phyloP scores from a whole-genome alignment of 805 yeast genomes.

The Nakazawaea ambrosiae region DNA sequence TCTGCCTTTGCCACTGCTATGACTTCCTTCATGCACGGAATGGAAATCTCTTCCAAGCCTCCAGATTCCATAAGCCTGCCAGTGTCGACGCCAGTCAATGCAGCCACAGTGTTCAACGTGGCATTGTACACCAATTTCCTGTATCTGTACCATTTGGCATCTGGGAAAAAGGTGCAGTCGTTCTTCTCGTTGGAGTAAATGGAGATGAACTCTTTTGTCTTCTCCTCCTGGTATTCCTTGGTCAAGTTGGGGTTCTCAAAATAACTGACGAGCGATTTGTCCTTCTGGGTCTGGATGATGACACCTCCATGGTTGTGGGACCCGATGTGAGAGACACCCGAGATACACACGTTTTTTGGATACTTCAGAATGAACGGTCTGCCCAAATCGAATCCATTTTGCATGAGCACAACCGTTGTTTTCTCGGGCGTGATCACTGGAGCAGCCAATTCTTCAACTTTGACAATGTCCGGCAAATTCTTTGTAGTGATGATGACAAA shows the following conservation, averaged over 20 bases:
- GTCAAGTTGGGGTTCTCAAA: constrained; percentile 34
- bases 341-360: constrained; percentile 44
- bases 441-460: constrained; percentile 41
- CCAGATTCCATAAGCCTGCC: constrained; percentile 43
- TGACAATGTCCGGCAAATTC: constrained; percentile 51
- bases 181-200: constrained; percentile 40
- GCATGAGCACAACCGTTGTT: constrained; percentile 50
- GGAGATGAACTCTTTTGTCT: constrained; percentile 36
- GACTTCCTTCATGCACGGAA: constrained; percentile 66
- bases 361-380: constrained; percentile 43
- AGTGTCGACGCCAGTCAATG: constrained; percentile 52
- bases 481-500: constrained; percentile 54
- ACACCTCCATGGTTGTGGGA: constrained; percentile 46
- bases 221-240: constrained; percentile 23
- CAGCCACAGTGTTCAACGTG: constrained; percentile 54
- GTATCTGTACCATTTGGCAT: constrained; percentile 52
- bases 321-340: constrained; percentile 61
- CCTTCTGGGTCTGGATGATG: constrained; percentile 44
- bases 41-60: constrained; percentile 29
- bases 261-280: constrained; percentile 43
- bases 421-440: constrained; percentile 39
- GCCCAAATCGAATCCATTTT: constrained; percentile 62
- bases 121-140: constrained; percentile 66
- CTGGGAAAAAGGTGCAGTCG: constrained; percentile 30
- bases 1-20: constrained; percentile 62